Evolutionary conservation across 192 early-diverging fungal genomes (phyloP), one percentile per base, ranked within the genome.

Genomic region (Coemansia sp.): DNA sequence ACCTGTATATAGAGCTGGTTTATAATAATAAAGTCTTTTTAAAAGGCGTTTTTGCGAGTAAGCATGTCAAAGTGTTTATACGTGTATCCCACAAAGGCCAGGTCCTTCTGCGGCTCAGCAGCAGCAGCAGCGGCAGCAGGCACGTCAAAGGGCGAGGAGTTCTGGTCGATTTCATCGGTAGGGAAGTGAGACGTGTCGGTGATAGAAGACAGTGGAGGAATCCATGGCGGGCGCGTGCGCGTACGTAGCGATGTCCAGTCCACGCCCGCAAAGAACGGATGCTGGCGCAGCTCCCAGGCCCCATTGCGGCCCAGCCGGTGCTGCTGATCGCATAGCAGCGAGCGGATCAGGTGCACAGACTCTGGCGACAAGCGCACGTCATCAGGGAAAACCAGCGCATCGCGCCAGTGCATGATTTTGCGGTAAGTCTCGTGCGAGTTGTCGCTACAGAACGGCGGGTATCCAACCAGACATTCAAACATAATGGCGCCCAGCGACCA

Each of bases 401-500:
- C 91, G 26, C 86, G 82, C 95, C 95, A 97, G 68, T 92, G 90
- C 75, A 98, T 91, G 65, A 99, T 99, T 82, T 98, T 97, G 48
- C 90, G 85, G 63, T 98, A 98, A 0, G 95, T 98, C 54, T 97
- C 97, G 54, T 95, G 92, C 21, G 92, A 84, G 70, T 88, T 89
- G 44, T 97, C 96, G 46, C 88, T 89, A 70, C 93, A 96, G 68
- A 99, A 99, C 5, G 97, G 96, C 40, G 96, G 96, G 60, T 96
- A 98, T 15, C 97, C 97, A 36, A 93, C 88, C 59, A 99, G 79
- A 61, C 96, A 97, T 68, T 99, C 97, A 80, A 92, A 99, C 91
- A 99, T 97, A 63, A 99, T 98, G 5, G 94, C 94, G 21, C 97
- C 97, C 21, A 99, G 68, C 6, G 94, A 95, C 97, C 97, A 99